These are phyloP conservation scores for Parascedosporium putredinis DNA, from an alignment of 2,329 filamentous ascomycete genomes.

Conservation along the genomic window DNA sequence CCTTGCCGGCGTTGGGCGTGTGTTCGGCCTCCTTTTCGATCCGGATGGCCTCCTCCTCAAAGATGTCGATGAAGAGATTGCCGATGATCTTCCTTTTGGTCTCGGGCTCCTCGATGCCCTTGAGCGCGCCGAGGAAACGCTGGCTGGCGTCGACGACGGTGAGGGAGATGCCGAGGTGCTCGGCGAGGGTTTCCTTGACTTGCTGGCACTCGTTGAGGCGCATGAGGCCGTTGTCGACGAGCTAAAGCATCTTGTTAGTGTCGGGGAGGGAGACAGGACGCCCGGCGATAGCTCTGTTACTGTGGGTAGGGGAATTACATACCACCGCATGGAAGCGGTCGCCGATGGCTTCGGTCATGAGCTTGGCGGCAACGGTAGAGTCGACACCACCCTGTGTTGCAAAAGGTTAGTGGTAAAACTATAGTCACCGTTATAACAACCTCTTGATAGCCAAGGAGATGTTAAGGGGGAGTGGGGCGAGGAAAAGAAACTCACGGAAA, in stretches of 20 bases:
- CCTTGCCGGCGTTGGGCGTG: slow-evolving; percentile 58
- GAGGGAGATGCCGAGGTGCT: slow-evolving; percentile 81
- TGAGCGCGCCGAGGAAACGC: slow-evolving; percentile 65
- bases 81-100: slow-evolving; percentile 89
- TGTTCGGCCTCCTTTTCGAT: slow-evolving; percentile 45
- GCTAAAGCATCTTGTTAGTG: slow-evolving; percentile 14
- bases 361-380: slow-evolving; percentile 73
- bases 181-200: slow-evolving; percentile 67
- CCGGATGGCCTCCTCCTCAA: slow-evolving; percentile 60
- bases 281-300: no score
- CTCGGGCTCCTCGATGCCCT: slow-evolving; percentile 70
- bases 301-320: background rate
- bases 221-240: slow-evolving; percentile 81
- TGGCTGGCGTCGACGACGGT: slow-evolving; percentile 75
- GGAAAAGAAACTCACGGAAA: slow-evolving; percentile 11
- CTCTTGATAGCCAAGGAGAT: no score
- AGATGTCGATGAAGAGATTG: slow-evolving; percentile 53
- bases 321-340: slow-evolving; percentile 70
- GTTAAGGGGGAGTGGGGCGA: no score
- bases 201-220: slow-evolving; percentile 73
- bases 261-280: no score
- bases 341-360: slow-evolving; percentile 77
- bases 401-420: slow-evolving; percentile 18
- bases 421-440: no score
- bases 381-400: slow-evolving; percentile 64